A percentile compares a stretch with the other conserved stretches of the same genome.
Evolutionary conservation across 2,329 filamentous ascomycete genomes (phyloP).

Genomic region (Verticillium klebahnii): DNA sequence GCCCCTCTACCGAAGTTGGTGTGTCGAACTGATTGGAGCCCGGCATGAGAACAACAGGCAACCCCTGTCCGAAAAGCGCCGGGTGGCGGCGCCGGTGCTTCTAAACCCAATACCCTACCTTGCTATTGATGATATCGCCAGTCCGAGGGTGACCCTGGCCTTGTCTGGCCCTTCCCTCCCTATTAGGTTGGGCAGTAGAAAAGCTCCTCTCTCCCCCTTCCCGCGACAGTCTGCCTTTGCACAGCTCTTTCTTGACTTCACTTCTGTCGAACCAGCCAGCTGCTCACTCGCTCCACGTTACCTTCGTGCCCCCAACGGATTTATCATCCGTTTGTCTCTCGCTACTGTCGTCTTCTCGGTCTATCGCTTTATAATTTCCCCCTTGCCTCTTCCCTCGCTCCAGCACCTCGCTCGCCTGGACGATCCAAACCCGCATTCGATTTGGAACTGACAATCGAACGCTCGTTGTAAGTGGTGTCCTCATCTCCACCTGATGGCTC

Average conservation of each 20-base stretch:
- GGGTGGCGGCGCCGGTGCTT: conserved; percentile 12
- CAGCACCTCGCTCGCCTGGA: background rate
- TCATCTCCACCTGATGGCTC: background rate
- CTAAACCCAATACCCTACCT: conserved; percentile 9
- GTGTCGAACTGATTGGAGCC: conserved; percentile 9
- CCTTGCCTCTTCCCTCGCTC: background rate
- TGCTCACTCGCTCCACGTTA: background rate
- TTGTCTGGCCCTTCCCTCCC: background rate
- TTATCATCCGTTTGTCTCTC: conserved; percentile 4
- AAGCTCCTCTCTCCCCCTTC: conserved; percentile 1
- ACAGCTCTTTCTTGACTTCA: background rate
- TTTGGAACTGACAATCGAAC: background rate
- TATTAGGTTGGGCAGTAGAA: conserved; percentile 4
- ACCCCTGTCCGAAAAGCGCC: conserved; percentile 10
- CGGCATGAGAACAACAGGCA: background rate
- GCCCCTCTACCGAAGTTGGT: background rate
- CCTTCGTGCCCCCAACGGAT: background rate
- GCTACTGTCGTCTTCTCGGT: conserved; percentile 1
- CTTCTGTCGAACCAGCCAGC: background rate
- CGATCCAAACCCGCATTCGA: background rate
- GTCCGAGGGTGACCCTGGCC: background rate
- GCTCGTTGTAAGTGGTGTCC: background rate
- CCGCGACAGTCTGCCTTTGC: background rate
- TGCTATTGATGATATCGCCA: background rate
- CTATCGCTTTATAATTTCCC: background rate